These are phyloP conservation scores for Lasiodiplodia sp. DNA, from an alignment of 2,329 filamentous ascomycete genomes.

Conservation along the genomic window DNA sequence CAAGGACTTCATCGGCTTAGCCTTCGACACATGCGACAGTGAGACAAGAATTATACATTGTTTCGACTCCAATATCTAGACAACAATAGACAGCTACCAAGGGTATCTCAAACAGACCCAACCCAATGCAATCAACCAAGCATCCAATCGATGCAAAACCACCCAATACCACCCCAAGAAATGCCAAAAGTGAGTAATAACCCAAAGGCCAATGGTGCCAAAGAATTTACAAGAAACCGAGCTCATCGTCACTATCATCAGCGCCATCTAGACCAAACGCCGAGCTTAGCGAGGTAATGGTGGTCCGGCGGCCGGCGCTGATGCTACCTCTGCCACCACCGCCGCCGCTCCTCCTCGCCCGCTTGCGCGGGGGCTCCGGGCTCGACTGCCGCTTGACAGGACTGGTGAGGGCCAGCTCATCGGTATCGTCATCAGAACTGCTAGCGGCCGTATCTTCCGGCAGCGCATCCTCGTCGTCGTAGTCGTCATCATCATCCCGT, in stretches of 20 bases:
- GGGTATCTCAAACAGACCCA: too few relatives aligned
- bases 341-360: background rate
- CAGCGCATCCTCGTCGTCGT: background rate
- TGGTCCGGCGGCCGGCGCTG: background rate
- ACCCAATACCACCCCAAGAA: too few relatives aligned
- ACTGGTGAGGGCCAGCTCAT: slow-evolving; percentile 12
- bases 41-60: too few relatives aligned
- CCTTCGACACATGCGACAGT: too few relatives aligned
- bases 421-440: background rate
- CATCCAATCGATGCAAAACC: background rate
- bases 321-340: background rate
- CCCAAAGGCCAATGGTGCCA: background rate
- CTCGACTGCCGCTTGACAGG: background rate
- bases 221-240: slow-evolving; percentile 14
- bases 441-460: background rate
- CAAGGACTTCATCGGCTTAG: too few relatives aligned
- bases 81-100: too few relatives aligned
- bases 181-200: too few relatives aligned
- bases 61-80: too few relatives aligned
- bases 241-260: slow-evolving; percentile 24
- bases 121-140: background rate
- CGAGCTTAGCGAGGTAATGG: background rate
- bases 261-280: slow-evolving; percentile 16
- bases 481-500: background rate
- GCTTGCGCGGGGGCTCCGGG: background rate